A percentile compares a stretch with the other conserved stretches of the same genome.
Conservation (phyloP, 2,329 filamentous ascomycete species). For the Exophiala oligosperma region DNA sequence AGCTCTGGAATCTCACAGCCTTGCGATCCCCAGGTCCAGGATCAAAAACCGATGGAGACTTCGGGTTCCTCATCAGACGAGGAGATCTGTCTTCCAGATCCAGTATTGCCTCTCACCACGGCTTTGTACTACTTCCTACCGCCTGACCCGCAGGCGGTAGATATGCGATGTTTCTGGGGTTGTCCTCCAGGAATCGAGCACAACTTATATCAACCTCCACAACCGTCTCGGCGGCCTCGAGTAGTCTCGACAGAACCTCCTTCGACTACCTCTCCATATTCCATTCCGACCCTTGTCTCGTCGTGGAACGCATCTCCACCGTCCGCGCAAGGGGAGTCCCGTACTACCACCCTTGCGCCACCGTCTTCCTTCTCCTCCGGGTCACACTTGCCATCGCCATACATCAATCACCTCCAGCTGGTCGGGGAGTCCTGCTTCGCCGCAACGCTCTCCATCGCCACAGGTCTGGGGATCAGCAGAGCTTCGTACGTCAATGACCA, state of each 20-base stretch:
- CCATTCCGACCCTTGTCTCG: not conserved
- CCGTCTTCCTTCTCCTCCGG: not conserved
- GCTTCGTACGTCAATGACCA: conserved; percentile 24
- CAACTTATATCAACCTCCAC: conserved; percentile 17
- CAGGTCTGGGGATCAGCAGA: conserved; percentile 16
- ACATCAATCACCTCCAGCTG: conserved; percentile 21
- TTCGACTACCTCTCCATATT: not conserved
- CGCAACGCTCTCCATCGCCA: conserved; percentile 20
- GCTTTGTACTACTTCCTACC: conserved; percentile 19
- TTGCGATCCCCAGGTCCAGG: not conserved
- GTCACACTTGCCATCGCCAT: conserved; percentile 16
- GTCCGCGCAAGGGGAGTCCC: not conserved
- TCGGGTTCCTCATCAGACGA: not conserved
- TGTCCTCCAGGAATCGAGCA: conserved; percentile 5
- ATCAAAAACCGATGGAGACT: not conserved
- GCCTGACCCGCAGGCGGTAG: conserved; percentile 6
- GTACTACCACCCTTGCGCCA: not conserved
- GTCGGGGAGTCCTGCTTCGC: conserved; percentile 23
- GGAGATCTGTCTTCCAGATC: not conserved
- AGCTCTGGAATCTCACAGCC: not conserved
- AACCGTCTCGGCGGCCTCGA: not conserved
- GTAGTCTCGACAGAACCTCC: not conserved
- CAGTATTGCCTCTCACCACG: conserved; percentile 9
- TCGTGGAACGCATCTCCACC: not conserved
- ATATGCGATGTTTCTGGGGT: conserved; percentile 17